A percentile compares a stretch with the other conserved stretches of the same genome.
Conservation (phyloP, 1,139 yeast genomes). For the Yarrowia galli region DNA sequence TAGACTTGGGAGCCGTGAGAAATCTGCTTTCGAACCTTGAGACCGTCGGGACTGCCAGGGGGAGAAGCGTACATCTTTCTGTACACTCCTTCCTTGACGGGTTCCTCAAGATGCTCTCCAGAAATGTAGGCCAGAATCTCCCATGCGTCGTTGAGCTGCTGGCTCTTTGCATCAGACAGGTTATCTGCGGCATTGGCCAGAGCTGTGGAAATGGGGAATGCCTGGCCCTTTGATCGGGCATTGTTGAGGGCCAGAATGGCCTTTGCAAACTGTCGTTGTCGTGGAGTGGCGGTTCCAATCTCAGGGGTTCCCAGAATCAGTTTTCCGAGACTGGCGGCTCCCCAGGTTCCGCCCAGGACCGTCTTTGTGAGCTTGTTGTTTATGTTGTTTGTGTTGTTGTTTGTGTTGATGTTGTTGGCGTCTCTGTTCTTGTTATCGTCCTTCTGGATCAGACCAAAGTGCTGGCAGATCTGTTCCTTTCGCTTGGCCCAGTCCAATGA, state of each 20-base stretch:
- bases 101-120: constrained; percentile 46
- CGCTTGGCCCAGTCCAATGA: constrained; percentile 84
- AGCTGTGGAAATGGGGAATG: constrained; percentile 60
- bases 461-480: constrained; percentile 72
- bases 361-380: constrained; percentile 15
- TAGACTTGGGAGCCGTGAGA: constrained; percentile 64
- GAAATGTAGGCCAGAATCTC: constrained; percentile 47
- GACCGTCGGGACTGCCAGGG: constrained; percentile 45
- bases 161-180: constrained; percentile 50
- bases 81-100: constrained; percentile 54
- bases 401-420: not conserved
- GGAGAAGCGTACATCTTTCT: constrained; percentile 49
- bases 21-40: constrained; percentile 58
- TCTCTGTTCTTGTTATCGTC: not conserved
- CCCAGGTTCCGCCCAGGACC: constrained; percentile 46
- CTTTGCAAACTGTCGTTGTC: constrained; percentile 61
- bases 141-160: constrained; percentile 53
- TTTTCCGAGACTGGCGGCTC: constrained; percentile 50
- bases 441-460: constrained; percentile 60
- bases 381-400: not conserved
- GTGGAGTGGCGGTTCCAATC: constrained; percentile 40
- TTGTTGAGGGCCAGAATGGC: constrained; percentile 75
- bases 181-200: constrained; percentile 58
- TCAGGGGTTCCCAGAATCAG: constrained; percentile 44
- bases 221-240: constrained; percentile 61